Evolutionary conservation across 441 rosid species (phyloP).

Genomic region (Mallotus japonicus): DNA sequence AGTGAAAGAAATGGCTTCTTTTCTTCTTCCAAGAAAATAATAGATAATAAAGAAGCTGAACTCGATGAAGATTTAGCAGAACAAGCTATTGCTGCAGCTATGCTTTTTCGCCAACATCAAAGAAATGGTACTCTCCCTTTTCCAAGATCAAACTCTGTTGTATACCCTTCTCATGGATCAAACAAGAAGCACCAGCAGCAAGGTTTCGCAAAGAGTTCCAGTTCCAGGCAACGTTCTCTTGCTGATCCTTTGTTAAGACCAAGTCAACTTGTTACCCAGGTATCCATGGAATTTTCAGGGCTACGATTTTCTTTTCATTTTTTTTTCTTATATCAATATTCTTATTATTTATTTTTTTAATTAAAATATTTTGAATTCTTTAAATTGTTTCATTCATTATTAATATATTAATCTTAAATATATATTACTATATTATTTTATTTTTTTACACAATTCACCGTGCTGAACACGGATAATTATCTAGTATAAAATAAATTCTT

Average conservation of each 20-base stretch:
- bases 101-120: conserved; percentile 31
- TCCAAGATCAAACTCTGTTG: conserved; percentile 30
- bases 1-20: background rate
- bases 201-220: conserved; percentile 31
- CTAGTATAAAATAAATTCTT: too few species aligned
- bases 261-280: conserved; percentile 32
- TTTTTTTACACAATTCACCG: too few species aligned
- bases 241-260: conserved; percentile 20
- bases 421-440: too few species aligned
- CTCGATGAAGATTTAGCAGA: conserved; percentile 21
- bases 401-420: too few species aligned
- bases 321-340: too few species aligned
- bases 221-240: conserved; percentile 28
- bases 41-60: background rate
- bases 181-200: conserved; percentile 19
- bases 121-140: conserved; percentile 20
- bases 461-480: too few species aligned
- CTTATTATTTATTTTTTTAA: too few species aligned
- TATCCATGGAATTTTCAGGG: background rate
- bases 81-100: conserved; percentile 40
- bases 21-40: conserved; percentile 19
- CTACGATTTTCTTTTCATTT: too few species aligned
- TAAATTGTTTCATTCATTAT: too few species aligned
- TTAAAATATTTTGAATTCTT: too few species aligned
- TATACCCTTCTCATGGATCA: conserved; percentile 13